A percentile compares a stretch with the other conserved stretches of the same genome.
phyloP scores from a whole-genome alignment of 495 filamentous ascomycete species.

The Baudoinia panamericana region DNA sequence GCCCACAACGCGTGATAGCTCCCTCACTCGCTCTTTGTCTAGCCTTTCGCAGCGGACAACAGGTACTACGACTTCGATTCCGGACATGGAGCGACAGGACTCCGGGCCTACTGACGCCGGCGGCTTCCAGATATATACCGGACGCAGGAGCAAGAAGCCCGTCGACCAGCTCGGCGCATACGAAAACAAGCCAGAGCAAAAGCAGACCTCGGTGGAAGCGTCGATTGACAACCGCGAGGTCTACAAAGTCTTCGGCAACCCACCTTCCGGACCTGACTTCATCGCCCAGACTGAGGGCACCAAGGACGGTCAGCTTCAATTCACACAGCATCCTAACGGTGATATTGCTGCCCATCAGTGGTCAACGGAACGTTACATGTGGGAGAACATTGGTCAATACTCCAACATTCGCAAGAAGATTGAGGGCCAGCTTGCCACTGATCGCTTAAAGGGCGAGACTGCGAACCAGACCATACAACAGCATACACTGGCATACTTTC shows the following conservation, averaged over 20 bases:
- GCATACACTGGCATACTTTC: conserved; percentile 28
- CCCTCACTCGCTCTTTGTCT: conserved; percentile 12
- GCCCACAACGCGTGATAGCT: conserved; percentile 5
- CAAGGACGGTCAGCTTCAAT: conserved; percentile 26
- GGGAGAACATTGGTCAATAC: conserved; percentile 29
- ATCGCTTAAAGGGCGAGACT: conserved; percentile 24
- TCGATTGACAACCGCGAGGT: conserved; percentile 16
- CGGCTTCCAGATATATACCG: conserved; percentile 16
- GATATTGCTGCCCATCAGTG: conserved; percentile 32
- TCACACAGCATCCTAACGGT: conserved; percentile 29
- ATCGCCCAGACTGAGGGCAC: conserved; percentile 22
- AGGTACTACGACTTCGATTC: conserved; percentile 2
- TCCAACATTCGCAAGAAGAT: conserved; percentile 27
- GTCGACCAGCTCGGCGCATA: conserved; percentile 10
- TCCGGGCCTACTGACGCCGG: background rate
- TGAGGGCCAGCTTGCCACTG: conserved; percentile 27
- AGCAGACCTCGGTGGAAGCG: conserved; percentile 18
- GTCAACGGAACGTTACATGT: conserved; percentile 22
- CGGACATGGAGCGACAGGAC: conserved; percentile 13
- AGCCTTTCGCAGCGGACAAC: conserved; percentile 17
- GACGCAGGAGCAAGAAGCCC: conserved; percentile 8
- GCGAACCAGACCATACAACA: conserved; percentile 19
- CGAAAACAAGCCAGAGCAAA: conserved; percentile 14
- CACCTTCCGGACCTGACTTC: conserved; percentile 23
- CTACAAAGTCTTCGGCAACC: conserved; percentile 24